Evolutionary conservation across 768 basidiomycete genomes (phyloP).

Genomic region (Xanthoconium stramineum): DNA sequence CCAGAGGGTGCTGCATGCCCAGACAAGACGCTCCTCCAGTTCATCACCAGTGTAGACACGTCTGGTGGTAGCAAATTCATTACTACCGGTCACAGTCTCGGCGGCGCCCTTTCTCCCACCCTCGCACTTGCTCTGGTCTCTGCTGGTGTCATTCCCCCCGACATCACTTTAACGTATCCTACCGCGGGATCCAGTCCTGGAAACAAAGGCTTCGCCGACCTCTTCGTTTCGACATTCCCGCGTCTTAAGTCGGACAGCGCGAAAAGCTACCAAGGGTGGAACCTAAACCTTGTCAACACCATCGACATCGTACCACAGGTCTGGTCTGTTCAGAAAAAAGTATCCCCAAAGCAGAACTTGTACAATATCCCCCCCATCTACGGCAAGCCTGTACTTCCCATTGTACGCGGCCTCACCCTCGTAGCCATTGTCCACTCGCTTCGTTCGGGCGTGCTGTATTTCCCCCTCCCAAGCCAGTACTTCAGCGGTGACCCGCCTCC

Average conservation of each 20-base stretch:
- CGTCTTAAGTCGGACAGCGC: not conserved
- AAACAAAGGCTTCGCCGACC: not conserved
- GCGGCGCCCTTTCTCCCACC: constrained; percentile 8
- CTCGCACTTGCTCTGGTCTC: constrained; percentile 10
- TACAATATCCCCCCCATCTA: constrained; percentile 13
- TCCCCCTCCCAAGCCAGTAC: constrained; percentile 7
- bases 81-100: constrained; percentile 12
- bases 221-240: constrained; percentile 5
- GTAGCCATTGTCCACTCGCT: not conserved
- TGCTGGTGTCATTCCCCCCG: not conserved
- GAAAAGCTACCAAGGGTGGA: constrained; percentile 11
- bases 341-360: constrained; percentile 10
- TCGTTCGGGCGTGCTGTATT: not conserved
- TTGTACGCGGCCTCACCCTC: not conserved
- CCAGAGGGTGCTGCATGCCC: not conserved
- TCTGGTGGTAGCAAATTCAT: not conserved
- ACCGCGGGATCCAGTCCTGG: constrained; percentile 13
- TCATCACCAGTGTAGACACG: not conserved
- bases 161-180: constrained; percentile 37
- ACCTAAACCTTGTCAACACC: constrained; percentile 18
- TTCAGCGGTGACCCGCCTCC: not conserved
- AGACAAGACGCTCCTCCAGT: constrained; percentile 7
- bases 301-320: constrained; percentile 14
- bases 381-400: not conserved
- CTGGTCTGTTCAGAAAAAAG: not conserved